Percentiles rank a stretch among this genome's conserved stretches.
These are phyloP conservation scores for Colletotrichum melonis DNA, from an alignment of 2,329 filamentous ascomycete species.

Conservation along the genomic window DNA sequence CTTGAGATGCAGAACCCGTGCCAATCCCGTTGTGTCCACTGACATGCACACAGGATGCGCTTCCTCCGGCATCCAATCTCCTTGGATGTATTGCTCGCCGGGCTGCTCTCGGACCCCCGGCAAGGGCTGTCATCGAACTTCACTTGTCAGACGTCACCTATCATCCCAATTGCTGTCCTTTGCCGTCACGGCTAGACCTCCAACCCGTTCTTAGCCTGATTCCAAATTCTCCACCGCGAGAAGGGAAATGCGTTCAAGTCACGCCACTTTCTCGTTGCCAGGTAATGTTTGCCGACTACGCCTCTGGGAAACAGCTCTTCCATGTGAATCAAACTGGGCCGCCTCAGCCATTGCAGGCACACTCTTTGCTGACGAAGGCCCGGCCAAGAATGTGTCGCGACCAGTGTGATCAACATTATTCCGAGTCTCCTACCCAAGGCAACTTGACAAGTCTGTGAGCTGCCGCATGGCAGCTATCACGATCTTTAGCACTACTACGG, in stretches of 20 bases:
- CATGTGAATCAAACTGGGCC: conserved; percentile 22
- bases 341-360: background rate
- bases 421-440: background rate
- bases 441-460: background rate
- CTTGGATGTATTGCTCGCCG: background rate
- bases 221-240: background rate
- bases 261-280: conserved; percentile 10
- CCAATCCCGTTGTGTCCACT: conserved; percentile 20
- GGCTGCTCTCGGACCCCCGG: conserved; percentile 14
- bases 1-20: conserved; percentile 16
- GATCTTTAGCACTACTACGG: background rate
- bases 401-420: conserved; percentile 12
- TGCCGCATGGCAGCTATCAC: background rate
- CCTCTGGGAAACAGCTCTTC: conserved; percentile 19
- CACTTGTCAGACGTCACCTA: conserved; percentile 24
- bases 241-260: background rate
- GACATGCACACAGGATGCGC: conserved; percentile 1
- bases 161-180: conserved; percentile 10
- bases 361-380: background rate
- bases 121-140: conserved; percentile 1
- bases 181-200: conserved; percentile 9
- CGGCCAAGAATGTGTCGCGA: conserved; percentile 4
- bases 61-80: conserved; percentile 8
- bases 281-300: conserved; percentile 18
- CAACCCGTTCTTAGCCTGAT: background rate